A percentile compares a stretch with the other conserved stretches of the same genome.
Conservation (phyloP, 2,329 filamentous ascomycete species). For the Lasiodiplodia sp. region DNA sequence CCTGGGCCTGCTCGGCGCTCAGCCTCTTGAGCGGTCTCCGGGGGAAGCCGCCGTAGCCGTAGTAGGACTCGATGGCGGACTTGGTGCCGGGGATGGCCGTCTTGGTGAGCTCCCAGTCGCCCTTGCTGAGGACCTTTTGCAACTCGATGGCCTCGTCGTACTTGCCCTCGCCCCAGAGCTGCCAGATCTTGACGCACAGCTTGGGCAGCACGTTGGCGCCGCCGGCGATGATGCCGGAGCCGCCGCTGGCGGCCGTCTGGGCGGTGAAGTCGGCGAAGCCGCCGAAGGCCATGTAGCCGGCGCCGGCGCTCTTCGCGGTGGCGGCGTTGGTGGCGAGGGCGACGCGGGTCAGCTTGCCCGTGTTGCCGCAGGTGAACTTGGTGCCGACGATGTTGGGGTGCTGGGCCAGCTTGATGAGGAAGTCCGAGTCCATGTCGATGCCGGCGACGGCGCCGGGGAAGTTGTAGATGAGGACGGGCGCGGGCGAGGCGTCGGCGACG, state of each 20-base stretch:
- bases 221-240: slow-evolving; percentile 84
- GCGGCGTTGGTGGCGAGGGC: slow-evolving; percentile 75
- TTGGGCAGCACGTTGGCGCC: slow-evolving; percentile 87
- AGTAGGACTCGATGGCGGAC: slow-evolving; percentile 79
- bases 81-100: slow-evolving; percentile 87
- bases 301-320: slow-evolving; percentile 62
- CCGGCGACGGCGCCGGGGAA: slow-evolving; percentile 87
- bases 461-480: slow-evolving; percentile 88
- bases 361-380: slow-evolving; percentile 92
- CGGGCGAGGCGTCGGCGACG: slow-evolving; percentile 76
- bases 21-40: slow-evolving; percentile 75
- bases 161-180: slow-evolving; percentile 76
- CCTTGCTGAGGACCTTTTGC: slow-evolving; percentile 78
- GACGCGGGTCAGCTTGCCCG: slow-evolving; percentile 85
- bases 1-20: slow-evolving; percentile 61
- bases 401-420: slow-evolving; percentile 78
- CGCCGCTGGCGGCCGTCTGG: slow-evolving; percentile 80
- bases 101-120: slow-evolving; percentile 85
- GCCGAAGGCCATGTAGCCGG: slow-evolving; percentile 81
- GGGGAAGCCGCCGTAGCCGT: slow-evolving; percentile 80
- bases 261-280: slow-evolving; percentile 88
- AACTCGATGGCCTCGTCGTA: slow-evolving; percentile 76
- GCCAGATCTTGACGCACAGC: slow-evolving; percentile 79
- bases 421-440: slow-evolving; percentile 88
- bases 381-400: slow-evolving; percentile 87